Base-by-base conservation (phyloP, 495 filamentous ascomycete species). In the Aspergillus nidulans region DNA sequence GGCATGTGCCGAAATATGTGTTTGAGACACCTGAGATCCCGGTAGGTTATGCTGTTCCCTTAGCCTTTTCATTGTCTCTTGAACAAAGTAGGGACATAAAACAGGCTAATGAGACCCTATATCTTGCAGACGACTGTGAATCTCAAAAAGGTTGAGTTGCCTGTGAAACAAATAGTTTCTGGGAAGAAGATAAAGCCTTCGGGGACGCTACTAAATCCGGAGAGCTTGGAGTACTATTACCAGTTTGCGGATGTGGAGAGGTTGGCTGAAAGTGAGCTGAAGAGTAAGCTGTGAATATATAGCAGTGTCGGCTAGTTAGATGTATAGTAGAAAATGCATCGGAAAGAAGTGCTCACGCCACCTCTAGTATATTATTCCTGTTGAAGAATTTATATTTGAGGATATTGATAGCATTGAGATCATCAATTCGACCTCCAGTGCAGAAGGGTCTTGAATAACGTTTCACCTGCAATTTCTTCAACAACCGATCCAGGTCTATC, bases 21-120 rank as follows among this genome's bases (percentile, higher is more conserved):
- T 92, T 91, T 70, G 85, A 89, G 76, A 90, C 87, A 12, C 80
- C 79, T 3, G 89, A 86, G 55, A 91, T 94, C 63, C 89, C 89
- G 52, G 86, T 90, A 72, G 63, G 86, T 56, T 32, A 34, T 8
- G 38, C 53, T 55, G 45, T 44, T 43, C 30, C 20, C 39, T 56
- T n/a, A 21, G 43, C 36, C 51, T n/a, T 28, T 28, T 32, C n/a
- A 16, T 18, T 9, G 9, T 49, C 13, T 32, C 30, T 42, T 28
- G 6, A 23, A n/a, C 13, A 39, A 3, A 15, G 25, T 19, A 39
- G 26, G 26, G 26, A 28, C 9, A 9, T 28, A 36, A 36, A 12
- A 13, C 3, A 25, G 16, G 41, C 40, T 46, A 52, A 61, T 15
- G 34, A n/a, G 3, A 18, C 10, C 43, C 58, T 88, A 50, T 63